A percentile compares a stretch with the other conserved stretches of the same genome.
Evolutionary conservation across 208 protist genomes (phyloP).

Genomic region (Crithidia bombi): DNA sequence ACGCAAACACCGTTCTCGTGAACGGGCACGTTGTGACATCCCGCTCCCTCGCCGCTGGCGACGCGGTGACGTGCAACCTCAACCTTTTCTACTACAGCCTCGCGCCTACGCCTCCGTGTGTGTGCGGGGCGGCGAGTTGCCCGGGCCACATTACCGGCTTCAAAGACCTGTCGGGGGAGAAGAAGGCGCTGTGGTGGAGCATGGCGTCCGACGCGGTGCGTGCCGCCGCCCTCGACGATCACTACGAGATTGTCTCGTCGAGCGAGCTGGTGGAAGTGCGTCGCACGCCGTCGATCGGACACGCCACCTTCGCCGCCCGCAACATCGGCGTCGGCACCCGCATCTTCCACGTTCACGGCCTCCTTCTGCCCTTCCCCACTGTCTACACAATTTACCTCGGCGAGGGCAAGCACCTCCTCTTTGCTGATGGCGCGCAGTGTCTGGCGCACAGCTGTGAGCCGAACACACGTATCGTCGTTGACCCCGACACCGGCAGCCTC

Average conservation of each 20-base stretch:
- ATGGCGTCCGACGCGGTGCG: conserved; percentile 45
- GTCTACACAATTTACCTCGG: conserved; percentile 86
- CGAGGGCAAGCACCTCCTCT: conserved; percentile 81
- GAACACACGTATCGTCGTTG: conserved; percentile 80
- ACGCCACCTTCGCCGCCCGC: conserved; percentile 59
- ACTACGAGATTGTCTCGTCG: conserved; percentile 44
- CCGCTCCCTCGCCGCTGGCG: conserved; percentile 56
- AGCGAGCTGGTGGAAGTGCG: conserved; percentile 51
- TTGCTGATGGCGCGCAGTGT: conserved; percentile 71
- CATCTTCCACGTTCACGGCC: conserved; percentile 73
- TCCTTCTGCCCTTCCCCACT: conserved; percentile 84
- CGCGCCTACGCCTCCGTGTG: conserved; percentile 45
- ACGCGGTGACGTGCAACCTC: conserved; percentile 74
- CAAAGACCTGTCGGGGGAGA: conserved; percentile 32
- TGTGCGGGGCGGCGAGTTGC: conserved; percentile 54
- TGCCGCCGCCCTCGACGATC: conserved; percentile 44
- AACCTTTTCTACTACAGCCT: conserved; percentile 61
- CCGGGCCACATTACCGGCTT: conserved; percentile 51
- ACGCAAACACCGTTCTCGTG: conserved; percentile 73
- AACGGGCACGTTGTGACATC: conserved; percentile 63
- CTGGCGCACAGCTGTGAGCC: conserved; percentile 83
- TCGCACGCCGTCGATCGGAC: conserved; percentile 47
- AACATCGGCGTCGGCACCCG: conserved; percentile 59
- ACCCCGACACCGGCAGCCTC: conserved; percentile 58
- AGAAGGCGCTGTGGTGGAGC: conserved; percentile 50